These are phyloP conservation scores for Plasmodium vinckei DNA, from an alignment of 169 alveolate genomes.

Conservation along the genomic window DNA sequence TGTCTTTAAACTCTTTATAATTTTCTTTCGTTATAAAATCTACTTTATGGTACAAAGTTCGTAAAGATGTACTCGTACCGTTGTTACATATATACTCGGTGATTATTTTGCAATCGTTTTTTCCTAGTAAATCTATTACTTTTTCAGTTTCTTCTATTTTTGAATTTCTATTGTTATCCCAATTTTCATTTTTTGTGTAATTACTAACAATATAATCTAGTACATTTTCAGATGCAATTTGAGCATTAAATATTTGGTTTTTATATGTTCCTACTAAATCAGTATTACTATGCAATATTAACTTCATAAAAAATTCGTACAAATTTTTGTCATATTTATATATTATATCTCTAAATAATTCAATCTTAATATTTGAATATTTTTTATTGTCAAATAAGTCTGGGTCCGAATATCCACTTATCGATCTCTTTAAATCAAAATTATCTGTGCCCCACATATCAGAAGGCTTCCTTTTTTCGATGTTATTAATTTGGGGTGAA, in stretches of 20 bases:
- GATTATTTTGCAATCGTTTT: conserved; percentile 35
- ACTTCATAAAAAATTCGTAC: conserved; percentile 41
- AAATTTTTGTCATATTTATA: conserved; percentile 40
- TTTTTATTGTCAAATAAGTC: conserved; percentile 71
- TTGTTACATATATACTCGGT: conserved; percentile 73
- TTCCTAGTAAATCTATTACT: background rate
- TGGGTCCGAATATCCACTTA: conserved; percentile 21
- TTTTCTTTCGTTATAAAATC: conserved; percentile 41
- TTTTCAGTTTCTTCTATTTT: conserved; percentile 6
- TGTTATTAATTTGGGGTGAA: too few relatives aligned
- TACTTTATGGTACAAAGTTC: conserved; percentile 53
- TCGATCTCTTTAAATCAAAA: conserved; percentile 4
- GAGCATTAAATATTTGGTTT: conserved; percentile 47
- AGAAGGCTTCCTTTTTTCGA: background rate
- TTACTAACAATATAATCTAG: conserved; percentile 38
- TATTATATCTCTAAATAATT: conserved; percentile 32
- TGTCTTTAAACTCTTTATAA: conserved; percentile 44
- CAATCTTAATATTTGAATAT: conserved; percentile 57
- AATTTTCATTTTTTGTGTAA: conserved; percentile 15
- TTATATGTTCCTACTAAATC: conserved; percentile 23
- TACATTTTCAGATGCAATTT: conserved; percentile 18
- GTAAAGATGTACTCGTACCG: conserved; percentile 16
- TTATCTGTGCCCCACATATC: background rate
- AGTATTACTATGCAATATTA: conserved; percentile 47
- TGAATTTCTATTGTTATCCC: background rate